Conservation (phyloP, 768 basidiomycete genomes). For the Multifurca ochricompacta region DNA sequence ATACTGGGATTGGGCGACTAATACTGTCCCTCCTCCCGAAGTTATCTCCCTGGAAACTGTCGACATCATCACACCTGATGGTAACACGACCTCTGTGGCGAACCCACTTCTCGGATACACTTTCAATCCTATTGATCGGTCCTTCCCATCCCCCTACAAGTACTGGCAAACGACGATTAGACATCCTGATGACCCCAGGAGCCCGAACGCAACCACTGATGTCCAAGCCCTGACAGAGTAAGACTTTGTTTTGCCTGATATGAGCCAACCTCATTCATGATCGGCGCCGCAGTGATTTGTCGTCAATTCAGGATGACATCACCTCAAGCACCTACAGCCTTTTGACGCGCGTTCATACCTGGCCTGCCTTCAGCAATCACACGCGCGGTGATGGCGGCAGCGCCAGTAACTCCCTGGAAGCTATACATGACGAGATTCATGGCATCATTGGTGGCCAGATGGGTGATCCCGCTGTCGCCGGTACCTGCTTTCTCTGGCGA, state of each 20-base stretch:
- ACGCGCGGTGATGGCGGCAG: conserved; percentile 31
- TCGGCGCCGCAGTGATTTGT: neutral
- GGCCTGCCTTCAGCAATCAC: conserved; percentile 43
- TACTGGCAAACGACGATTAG: conserved; percentile 13
- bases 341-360: conserved; percentile 32
- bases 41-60: conserved; percentile 32
- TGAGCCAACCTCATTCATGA: neutral
- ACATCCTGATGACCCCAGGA: neutral
- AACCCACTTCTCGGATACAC: conserved; percentile 33
- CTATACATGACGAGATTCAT: conserved; percentile 43
- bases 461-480: conserved; percentile 26
- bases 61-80: conserved; percentile 30
- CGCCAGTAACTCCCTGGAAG: conserved; percentile 40
- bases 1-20: conserved; percentile 47
- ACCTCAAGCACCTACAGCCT: conserved; percentile 26
- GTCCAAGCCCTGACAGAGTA: conserved; percentile 28
- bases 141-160: conserved; percentile 6
- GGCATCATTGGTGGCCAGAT: conserved; percentile 23
- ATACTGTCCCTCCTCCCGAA: conserved; percentile 33
- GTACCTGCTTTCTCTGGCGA: conserved; percentile 33
- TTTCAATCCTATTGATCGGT: conserved; percentile 29
- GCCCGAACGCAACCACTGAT: conserved; percentile 19
- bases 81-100: conserved; percentile 23
- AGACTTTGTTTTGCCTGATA: neutral
- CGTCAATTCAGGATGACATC: conserved; percentile 8